Conservation (phyloP, 2,329 filamentous ascomycete species). For the Bipolaris bicolor region DNA sequence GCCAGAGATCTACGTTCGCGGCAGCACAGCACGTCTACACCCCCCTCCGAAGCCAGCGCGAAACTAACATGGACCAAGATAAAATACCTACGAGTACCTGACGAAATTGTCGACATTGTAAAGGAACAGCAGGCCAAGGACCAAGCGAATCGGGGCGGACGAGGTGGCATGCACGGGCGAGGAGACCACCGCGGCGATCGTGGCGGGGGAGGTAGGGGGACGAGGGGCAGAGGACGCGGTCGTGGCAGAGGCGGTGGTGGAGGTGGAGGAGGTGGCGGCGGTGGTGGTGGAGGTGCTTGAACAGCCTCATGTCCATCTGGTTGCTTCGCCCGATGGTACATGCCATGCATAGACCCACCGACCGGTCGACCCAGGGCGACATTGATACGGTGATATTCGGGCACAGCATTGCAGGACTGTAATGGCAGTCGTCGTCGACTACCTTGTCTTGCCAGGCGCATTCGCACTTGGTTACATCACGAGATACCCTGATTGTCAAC, state of each 20-base stretch:
- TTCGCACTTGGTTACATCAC: slow-evolving; percentile 1
- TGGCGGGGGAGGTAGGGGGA: slow-evolving; percentile 56
- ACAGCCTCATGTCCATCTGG: neutral
- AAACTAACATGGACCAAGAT: slow-evolving; percentile 65
- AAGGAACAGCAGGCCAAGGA: slow-evolving; percentile 89
- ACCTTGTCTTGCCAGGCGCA: slow-evolving; percentile 1
- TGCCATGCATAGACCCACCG: slow-evolving; percentile 5
- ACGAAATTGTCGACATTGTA: slow-evolving; percentile 93
- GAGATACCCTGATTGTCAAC: slow-evolving; percentile 7
- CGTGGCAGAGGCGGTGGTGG: slow-evolving; percentile 63
- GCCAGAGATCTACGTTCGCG: slow-evolving; percentile 93
- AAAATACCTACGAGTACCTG: slow-evolving; percentile 94
- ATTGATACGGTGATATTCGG: neutral
- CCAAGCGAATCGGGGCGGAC: slow-evolving; percentile 64
- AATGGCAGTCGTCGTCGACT: neutral
- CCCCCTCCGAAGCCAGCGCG: neutral
- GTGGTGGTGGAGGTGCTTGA: slow-evolving; percentile 48
- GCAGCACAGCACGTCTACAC: slow-evolving; percentile 81
- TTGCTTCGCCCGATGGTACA: slow-evolving; percentile 5
- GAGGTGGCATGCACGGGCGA: slow-evolving; percentile 66
- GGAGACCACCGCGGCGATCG: slow-evolving; percentile 60
- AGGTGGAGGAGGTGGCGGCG: slow-evolving; percentile 50
- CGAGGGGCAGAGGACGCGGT: slow-evolving; percentile 60
- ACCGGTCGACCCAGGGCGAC: neutral
- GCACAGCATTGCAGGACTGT: slow-evolving; percentile 1